These are phyloP conservation scores for Astrocystis sublimbata DNA, from an alignment of 495 filamentous ascomycete species.

Conservation along the genomic window DNA sequence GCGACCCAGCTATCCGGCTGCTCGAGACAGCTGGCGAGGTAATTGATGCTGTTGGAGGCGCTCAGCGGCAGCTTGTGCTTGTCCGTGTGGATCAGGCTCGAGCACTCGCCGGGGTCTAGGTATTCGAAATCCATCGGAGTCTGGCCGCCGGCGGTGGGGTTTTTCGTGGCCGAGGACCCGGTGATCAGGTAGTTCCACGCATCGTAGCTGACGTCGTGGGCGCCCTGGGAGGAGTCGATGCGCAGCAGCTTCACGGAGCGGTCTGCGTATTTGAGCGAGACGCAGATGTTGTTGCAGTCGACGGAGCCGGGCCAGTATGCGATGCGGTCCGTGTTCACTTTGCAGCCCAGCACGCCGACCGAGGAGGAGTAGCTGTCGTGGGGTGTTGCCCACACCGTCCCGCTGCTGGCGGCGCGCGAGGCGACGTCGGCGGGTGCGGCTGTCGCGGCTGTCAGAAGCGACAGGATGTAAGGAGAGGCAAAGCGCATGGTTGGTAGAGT, in stretches of 20 bases:
- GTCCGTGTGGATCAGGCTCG: slow-evolving; percentile 43
- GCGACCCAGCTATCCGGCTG: slow-evolving; percentile 30
- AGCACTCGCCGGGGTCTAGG: slow-evolving; percentile 37
- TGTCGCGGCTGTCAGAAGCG: slow-evolving; percentile 1
- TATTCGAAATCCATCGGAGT: slow-evolving; percentile 45
- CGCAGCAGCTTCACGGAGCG: slow-evolving; percentile 46
- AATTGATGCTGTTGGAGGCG: slow-evolving; percentile 54
- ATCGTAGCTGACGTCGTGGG: slow-evolving; percentile 52
- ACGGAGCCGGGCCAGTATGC: slow-evolving; percentile 51
- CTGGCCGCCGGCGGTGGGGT: slow-evolving; percentile 46
- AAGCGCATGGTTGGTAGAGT: slow-evolving; percentile 3
- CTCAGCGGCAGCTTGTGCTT: slow-evolving; percentile 47
- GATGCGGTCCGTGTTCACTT: slow-evolving; percentile 49
- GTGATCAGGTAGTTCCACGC: slow-evolving; percentile 53
- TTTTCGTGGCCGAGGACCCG: slow-evolving; percentile 44
- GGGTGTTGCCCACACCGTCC: slow-evolving; percentile 50
- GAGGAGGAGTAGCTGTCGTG: slow-evolving; percentile 53
- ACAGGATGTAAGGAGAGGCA: slow-evolving; percentile 6
- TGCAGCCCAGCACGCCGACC: slow-evolving; percentile 52
- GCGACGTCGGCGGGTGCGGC: neutral
- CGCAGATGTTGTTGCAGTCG: slow-evolving; percentile 51
- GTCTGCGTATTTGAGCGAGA: slow-evolving; percentile 43
- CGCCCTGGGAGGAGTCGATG: slow-evolving; percentile 49
- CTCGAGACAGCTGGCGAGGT: slow-evolving; percentile 44
- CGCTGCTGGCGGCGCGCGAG: slow-evolving; percentile 22